Evolutionary conservation across 2,329 filamentous ascomycete genomes (phyloP), one percentile per base, ranked within the genome.

Genomic region (Fusarium denticulatum): DNA sequence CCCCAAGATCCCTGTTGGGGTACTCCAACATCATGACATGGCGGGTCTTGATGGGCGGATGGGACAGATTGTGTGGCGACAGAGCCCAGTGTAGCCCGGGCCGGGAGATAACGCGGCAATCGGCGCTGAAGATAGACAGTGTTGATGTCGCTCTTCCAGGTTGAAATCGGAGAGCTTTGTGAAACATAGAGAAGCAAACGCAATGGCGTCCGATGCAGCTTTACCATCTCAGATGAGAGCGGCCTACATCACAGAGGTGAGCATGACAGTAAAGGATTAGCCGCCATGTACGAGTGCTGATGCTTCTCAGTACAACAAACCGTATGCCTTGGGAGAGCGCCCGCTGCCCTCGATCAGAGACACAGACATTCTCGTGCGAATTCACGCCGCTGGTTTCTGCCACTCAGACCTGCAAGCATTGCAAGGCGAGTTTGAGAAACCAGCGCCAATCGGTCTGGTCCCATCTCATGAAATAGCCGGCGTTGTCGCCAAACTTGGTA

Each of bases 381-480:
- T 66, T 12, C 45, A 66, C 6, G 43, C 64, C 6, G 64, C 64
- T 45, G 64, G 64, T 5, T 67, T 67, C 26, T 67, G 64, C 20
- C 64, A 67, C 39, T 67, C 64, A 30, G 64, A 67, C 34, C 50
- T 67, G 2, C 64, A 67, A 59, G 61, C 61, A 1, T 14, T 67
- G 6, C 64, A 66, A 28, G 64, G 61, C 39, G 64, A 67, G 43
- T 67, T 67, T 18, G 50, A 59, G 22, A 67, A 43, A 12, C 61
- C 64, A n/a, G 60, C 64, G 5, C 64, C 64, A n/a, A 66, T 67
- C 16, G 61, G 61, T 3, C 61, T 67, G 20, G 24, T 67, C 18
- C 64, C 64, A 22, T 67, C 61, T 15, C 64, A 67, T 18, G 64
- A 67, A 4, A 59, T 66, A 24, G 37, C 61, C 0, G 64, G 64